Evolutionary conservation across 352 stramenopile species (phyloP).

Genomic region (Elongisporangium undulatum): DNA sequence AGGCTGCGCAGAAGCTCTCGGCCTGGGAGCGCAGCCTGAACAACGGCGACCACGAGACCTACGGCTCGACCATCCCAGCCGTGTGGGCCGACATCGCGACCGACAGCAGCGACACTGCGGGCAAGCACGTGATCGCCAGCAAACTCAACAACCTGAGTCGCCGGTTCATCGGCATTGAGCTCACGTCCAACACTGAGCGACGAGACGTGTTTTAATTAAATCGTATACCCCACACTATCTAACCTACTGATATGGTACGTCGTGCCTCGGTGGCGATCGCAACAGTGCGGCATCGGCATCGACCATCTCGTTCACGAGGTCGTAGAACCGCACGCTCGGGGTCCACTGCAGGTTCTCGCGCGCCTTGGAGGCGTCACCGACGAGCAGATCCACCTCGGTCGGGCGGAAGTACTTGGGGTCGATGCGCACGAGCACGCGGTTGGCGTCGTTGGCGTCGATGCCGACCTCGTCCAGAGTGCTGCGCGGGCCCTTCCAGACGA

Average conservation of each 20-base stretch:
- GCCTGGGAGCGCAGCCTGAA: constrained; percentile 35
- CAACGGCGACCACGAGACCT: constrained; percentile 32
- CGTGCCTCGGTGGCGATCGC: neutral
- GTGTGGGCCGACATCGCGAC: constrained; percentile 57
- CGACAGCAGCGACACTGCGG: constrained; percentile 20
- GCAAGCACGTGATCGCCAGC: constrained; percentile 33
- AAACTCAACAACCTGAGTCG: constrained; percentile 53
- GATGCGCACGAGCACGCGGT: constrained; percentile 91
- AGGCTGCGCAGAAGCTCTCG: constrained; percentile 37
- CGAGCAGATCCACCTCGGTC: constrained; percentile 97
- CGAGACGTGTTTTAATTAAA: constrained; percentile 59
- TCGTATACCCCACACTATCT: neutral
- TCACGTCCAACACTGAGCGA: constrained; percentile 28
- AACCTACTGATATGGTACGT: neutral
- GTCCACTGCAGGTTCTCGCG: constrained; percentile 90
- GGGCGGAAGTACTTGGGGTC: constrained; percentile 98
- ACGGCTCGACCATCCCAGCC: constrained; percentile 48
- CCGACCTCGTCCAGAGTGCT: constrained; percentile 93
- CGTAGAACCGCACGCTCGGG: constrained; percentile 88
- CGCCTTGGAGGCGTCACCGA: constrained; percentile 95
- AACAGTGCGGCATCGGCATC: constrained; percentile 60
- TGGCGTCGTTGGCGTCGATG: constrained; percentile 85
- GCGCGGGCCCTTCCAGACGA: constrained; percentile 90
- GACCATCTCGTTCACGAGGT: constrained; percentile 97
- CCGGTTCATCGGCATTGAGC: constrained; percentile 55